A percentile compares a stretch with the other conserved stretches of the same genome.
Conservation (phyloP, 129 eudicot genomes). For the Helichrysum umbraculigerum region DNA sequence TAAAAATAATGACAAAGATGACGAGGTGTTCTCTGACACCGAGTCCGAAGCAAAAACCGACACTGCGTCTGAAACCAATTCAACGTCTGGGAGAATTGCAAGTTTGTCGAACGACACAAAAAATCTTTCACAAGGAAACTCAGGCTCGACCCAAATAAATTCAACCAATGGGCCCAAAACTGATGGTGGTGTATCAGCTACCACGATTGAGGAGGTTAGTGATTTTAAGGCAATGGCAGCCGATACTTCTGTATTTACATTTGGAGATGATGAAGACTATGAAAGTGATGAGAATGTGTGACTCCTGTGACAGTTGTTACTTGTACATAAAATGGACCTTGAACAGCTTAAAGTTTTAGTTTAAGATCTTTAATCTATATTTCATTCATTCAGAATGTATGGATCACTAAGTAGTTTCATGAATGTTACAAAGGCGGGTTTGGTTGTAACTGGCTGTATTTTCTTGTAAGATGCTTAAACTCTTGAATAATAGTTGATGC, state of each 20-base stretch:
- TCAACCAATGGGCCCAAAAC: conserved; percentile 31
- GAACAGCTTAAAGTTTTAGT: conserved; percentile 3
- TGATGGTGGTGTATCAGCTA: conserved; percentile 20
- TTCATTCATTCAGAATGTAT: conserved; percentile 30
- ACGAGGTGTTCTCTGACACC: conserved; percentile 72
- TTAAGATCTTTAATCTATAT: background rate
- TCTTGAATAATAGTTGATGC: background rate
- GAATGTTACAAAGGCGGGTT: conserved; percentile 16
- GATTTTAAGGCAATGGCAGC: conserved; percentile 96
- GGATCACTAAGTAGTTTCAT: background rate
- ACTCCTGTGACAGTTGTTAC: background rate
- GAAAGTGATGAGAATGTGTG: conserved; percentile 61
- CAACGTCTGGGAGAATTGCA: conserved; percentile 41
- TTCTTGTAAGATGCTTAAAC: conserved; percentile 26
- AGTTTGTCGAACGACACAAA: conserved; percentile 52
- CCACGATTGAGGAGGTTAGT: conserved; percentile 55
- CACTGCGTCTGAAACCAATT: conserved; percentile 35
- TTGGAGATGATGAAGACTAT: conserved; percentile 91
- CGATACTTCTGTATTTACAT: conserved; percentile 90
- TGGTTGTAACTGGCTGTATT: conserved; percentile 16
- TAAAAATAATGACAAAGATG: conserved; percentile 57
- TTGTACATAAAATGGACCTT: conserved; percentile 40
- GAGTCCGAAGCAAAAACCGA: conserved; percentile 50
- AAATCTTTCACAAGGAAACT: conserved; percentile 55
- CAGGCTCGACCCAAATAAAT: conserved; percentile 24